phyloP scores from a whole-genome alignment of 1,284 basidiomycete species.

The Laetiporus sulphureus region DNA sequence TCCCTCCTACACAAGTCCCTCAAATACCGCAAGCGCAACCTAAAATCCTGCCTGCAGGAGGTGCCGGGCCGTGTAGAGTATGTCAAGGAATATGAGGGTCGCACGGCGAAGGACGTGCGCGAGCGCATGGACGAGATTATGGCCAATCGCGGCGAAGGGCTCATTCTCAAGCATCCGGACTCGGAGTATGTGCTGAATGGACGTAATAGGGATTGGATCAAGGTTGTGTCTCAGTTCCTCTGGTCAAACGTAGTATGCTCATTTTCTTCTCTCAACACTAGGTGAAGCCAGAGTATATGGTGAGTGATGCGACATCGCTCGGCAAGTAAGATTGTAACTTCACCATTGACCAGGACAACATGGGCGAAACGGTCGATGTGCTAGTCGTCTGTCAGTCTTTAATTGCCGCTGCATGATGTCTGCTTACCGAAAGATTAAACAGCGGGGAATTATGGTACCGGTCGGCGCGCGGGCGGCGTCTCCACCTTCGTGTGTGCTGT shows the following conservation, averaged over 20 bases:
- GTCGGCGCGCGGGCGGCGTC: constrained; percentile 72
- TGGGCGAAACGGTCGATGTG: constrained; percentile 86
- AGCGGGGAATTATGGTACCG: constrained; percentile 72
- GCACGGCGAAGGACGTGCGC: constrained; percentile 74
- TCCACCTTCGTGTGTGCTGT: constrained; percentile 76
- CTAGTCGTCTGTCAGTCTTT: constrained; percentile 75
- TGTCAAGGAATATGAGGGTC: constrained; percentile 63
- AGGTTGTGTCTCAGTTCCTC: constrained; percentile 45
- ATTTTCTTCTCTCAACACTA: constrained; percentile 15
- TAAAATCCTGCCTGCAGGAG: constrained; percentile 53
- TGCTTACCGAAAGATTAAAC: neutral
- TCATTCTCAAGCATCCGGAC: constrained; percentile 83
- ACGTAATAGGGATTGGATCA: constrained; percentile 87
- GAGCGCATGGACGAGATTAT: constrained; percentile 76
- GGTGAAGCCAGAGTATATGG: constrained; percentile 94
- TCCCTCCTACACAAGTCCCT: constrained; percentile 60
- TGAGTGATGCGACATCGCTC: constrained; percentile 26
- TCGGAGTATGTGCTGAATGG: constrained; percentile 81
- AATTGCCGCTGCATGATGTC: no score
- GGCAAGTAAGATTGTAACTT: constrained; percentile 5
- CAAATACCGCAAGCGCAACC: constrained; percentile 63
- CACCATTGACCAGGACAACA: constrained; percentile 58
- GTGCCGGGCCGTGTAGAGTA: constrained; percentile 79
- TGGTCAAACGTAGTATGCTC: neutral
- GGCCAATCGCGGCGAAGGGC: constrained; percentile 79